Evolutionary conservation across 192 early-diverging fungal genomes (phyloP).

Genomic region (Entomortierella chlamydospora): DNA sequence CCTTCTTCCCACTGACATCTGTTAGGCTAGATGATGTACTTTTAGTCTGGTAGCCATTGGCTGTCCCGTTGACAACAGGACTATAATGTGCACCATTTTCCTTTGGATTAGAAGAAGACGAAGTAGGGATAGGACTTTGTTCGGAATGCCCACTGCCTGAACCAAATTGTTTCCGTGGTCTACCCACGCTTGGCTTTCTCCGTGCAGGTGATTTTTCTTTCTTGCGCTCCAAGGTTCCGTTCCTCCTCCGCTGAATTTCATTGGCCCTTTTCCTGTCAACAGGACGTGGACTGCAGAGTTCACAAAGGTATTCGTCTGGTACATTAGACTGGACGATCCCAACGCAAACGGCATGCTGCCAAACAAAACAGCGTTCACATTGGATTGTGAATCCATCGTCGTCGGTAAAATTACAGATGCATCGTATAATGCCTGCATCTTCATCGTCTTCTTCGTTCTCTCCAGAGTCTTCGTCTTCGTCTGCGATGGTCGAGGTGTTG

Average conservation of each 20-base stretch:
- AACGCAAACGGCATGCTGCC: constrained; percentile 96
- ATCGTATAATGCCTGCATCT: constrained; percentile 92
- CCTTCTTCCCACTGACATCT: constrained; percentile 10
- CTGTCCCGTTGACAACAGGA: background rate
- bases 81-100: constrained; percentile 4
- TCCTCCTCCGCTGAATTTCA: constrained; percentile 53
- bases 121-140: background rate
- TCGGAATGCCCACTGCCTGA: constrained; percentile 13
- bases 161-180: constrained; percentile 43
- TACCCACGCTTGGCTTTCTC: constrained; percentile 26
- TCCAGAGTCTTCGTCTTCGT: constrained; percentile 36
- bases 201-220: constrained; percentile 38
- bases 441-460: constrained; percentile 68
- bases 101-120: constrained; percentile 5
- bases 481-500: constrained; percentile 1
- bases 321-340: constrained; percentile 74
- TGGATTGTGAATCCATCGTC: constrained; percentile 99
- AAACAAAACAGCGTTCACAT: constrained; percentile 93
- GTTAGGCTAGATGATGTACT: background rate
- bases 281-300: constrained; percentile 80
- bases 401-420: constrained; percentile 89
- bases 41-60: constrained; percentile 7
- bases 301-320: constrained; percentile 90
- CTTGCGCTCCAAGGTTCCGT: constrained; percentile 27
- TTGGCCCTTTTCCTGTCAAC: constrained; percentile 64